These are phyloP conservation scores for Oldenlandia corymbosa DNA, from an alignment of 257 asterid genomes.

Conservation along the genomic window DNA sequence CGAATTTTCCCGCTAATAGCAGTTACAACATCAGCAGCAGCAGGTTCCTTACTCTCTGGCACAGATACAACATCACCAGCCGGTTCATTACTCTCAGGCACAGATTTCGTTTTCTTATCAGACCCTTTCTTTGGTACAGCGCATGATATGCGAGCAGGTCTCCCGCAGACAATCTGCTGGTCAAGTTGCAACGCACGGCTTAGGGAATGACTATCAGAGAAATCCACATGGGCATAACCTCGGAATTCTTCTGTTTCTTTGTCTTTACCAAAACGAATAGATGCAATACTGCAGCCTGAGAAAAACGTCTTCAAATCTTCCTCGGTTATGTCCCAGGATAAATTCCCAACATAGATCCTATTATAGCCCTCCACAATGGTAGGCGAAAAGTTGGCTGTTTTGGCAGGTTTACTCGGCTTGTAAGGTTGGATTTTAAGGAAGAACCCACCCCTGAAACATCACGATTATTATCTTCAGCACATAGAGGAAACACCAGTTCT, in stretches of 20 bases:
- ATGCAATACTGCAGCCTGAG: conserved; percentile 45
- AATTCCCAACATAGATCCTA: conserved; percentile 78
- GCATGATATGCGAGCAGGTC: conserved; percentile 71
- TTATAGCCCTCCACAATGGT: conserved; percentile 65
- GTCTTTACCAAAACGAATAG: conserved; percentile 80
- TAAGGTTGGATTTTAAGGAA: conserved; percentile 76
- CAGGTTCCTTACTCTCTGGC: conserved; percentile 10
- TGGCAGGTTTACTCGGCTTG: conserved; percentile 48
- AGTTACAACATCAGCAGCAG: conserved; percentile 15
- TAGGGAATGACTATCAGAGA: conserved; percentile 53
- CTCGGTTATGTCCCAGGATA: conserved; percentile 83
- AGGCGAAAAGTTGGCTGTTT: conserved; percentile 57
- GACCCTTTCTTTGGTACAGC: conserved; percentile 63
- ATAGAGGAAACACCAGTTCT: not conserved
- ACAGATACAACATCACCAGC: conserved; percentile 17
- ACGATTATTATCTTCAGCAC: not conserved
- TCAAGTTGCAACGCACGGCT: conserved; percentile 63
- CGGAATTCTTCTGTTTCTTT: conserved; percentile 81
- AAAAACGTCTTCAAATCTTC: conserved; percentile 59
- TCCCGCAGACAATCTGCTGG: conserved; percentile 62
- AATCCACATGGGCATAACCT: conserved; percentile 87
- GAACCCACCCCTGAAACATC: conserved; percentile 66
- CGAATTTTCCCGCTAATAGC: conserved; percentile 59
- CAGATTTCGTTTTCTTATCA: conserved; percentile 20
- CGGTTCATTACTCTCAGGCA: conserved; percentile 3